Percentiles rank a stretch among this genome's conserved stretches.
Evolutionary conservation across 2,329 filamentous ascomycete genomes (phyloP).

Genomic region (Pseudopithomyces maydicus): DNA sequence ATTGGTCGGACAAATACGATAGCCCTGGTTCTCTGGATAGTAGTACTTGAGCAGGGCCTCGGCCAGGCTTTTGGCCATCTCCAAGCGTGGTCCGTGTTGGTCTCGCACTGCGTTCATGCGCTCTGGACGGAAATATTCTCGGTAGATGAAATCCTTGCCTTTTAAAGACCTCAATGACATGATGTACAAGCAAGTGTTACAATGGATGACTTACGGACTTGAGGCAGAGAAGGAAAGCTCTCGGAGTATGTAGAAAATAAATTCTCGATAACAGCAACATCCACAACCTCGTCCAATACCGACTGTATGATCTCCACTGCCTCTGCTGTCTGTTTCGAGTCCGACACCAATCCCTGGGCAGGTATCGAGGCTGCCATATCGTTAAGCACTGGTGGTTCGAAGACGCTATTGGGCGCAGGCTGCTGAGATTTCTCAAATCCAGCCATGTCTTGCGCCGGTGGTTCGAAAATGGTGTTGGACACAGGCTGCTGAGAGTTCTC

Average conservation of each 20-base stretch:
- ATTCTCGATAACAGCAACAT: neutral
- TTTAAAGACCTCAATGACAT: neutral
- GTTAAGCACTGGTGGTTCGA: neutral
- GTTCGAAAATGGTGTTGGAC: neutral
- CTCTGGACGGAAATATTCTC: neutral
- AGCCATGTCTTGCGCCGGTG: neutral
- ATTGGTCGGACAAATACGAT: conserved; percentile 13
- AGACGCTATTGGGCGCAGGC: neutral
- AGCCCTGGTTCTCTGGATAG: conserved; percentile 26
- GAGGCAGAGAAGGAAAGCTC: neutral
- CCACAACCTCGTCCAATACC: neutral
- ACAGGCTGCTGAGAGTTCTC: no score
- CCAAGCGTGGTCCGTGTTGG: conserved; percentile 16
- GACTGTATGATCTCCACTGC: neutral
- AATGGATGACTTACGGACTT: neutral
- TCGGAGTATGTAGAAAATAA: neutral
- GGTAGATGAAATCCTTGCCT: neutral
- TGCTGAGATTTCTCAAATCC: no score
- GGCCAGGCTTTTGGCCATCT: conserved; percentile 23
- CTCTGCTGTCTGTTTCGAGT: neutral
- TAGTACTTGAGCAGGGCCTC: conserved; percentile 27
- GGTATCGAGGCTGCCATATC: neutral
- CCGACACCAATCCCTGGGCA: neutral
- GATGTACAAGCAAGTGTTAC: neutral
- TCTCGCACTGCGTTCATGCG: neutral